These are phyloP conservation scores for Chloris gayana DNA, from an alignment of 176 grass and related monocot genomes.

Conservation along the genomic window DNA sequence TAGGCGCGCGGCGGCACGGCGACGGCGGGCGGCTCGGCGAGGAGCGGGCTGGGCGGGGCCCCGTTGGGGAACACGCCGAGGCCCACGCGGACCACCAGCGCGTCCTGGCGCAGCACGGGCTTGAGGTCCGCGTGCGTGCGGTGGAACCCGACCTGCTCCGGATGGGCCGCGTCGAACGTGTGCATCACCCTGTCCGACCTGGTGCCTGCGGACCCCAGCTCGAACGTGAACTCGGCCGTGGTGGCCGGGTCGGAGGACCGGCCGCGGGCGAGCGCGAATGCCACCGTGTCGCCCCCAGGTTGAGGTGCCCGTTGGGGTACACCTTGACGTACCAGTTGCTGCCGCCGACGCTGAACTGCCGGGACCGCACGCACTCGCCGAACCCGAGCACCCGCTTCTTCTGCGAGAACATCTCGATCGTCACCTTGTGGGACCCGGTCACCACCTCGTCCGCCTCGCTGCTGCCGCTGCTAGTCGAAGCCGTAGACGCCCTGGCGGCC, in stretches of 20 bases:
- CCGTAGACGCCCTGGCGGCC: neutral
- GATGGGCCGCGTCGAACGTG: neutral
- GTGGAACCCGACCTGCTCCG: neutral
- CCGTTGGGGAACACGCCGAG: constrained; percentile 19
- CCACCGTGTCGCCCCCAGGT: neutral
- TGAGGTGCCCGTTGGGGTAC: constrained; percentile 14
- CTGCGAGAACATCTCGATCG: no score
- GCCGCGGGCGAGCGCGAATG: constrained; percentile 9
- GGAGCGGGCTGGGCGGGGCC: neutral
- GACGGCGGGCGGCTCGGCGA: neutral
- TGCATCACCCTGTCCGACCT: neutral
- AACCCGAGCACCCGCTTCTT: neutral
- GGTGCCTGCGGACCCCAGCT: neutral
- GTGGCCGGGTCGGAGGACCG: neutral
- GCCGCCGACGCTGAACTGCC: constrained; percentile 6
- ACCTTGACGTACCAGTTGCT: constrained; percentile 34
- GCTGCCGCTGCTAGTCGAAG: neutral
- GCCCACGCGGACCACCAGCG: neutral
- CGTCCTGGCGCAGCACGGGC: neutral
- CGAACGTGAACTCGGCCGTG: constrained; percentile 32
- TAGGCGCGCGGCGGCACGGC: neutral
- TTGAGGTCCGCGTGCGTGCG: neutral
- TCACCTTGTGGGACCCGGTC: no score
- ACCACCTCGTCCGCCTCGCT: neutral
- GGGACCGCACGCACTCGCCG: constrained; percentile 30